Conservation (phyloP, 2,329 filamentous ascomycete species). For the Verruconis gallopava region DNA sequence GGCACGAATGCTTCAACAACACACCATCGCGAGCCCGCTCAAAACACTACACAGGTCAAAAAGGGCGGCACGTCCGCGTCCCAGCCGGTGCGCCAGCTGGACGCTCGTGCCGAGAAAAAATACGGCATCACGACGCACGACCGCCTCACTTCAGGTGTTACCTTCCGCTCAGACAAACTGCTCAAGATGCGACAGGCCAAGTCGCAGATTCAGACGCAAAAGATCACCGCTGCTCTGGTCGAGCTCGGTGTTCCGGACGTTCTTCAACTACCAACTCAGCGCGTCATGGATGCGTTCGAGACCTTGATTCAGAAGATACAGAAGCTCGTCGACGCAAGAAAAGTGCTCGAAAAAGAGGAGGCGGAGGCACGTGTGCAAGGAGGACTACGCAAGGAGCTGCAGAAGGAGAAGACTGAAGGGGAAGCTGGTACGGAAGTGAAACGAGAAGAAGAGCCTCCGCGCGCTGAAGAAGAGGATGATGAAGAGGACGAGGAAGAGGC, state of each 20-base stretch:
- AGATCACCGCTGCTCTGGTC: constrained; percentile 58
- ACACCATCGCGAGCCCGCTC: not conserved
- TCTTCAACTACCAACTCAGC: constrained; percentile 61
- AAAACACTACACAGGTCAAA: constrained; percentile 18
- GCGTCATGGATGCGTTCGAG: constrained; percentile 60
- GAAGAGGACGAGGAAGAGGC: constrained; percentile 16
- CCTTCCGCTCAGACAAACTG: constrained; percentile 76
- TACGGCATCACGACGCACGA: constrained; percentile 83
- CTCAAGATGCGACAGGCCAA: constrained; percentile 69
- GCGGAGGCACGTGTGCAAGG: constrained; percentile 46
- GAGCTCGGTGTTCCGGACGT: constrained; percentile 59
- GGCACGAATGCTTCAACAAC: constrained; percentile 17
- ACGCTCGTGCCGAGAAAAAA: constrained; percentile 58
- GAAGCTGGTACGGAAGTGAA: constrained; percentile 15
- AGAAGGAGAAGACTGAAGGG: constrained; percentile 12
- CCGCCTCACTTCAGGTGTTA: constrained; percentile 70
- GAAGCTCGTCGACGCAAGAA: constrained; percentile 57
- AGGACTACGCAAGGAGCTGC: constrained; percentile 14
- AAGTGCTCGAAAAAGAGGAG: constrained; percentile 63
- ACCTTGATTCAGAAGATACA: constrained; percentile 54
- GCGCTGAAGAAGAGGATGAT: constrained; percentile 17
- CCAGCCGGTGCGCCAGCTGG: constrained; percentile 48
- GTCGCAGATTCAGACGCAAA: constrained; percentile 59
- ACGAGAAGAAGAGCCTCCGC: constrained; percentile 16
- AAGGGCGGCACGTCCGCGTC: constrained; percentile 30